These are phyloP conservation scores for Trypanosomatidae sp. DNA, from an alignment of 208 protist genomes.

Conservation along the genomic window DNA sequence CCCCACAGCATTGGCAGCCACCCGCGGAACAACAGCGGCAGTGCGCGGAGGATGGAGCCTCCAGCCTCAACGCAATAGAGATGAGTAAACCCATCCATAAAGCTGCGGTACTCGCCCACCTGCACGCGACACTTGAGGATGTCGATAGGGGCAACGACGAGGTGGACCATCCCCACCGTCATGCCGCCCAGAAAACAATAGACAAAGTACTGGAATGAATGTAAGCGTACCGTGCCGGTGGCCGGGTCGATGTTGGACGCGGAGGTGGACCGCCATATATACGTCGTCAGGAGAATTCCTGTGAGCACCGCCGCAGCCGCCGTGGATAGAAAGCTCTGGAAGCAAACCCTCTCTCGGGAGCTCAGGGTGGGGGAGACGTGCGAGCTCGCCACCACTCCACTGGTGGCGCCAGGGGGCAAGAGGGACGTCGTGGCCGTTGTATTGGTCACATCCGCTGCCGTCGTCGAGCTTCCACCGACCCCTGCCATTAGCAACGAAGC, in stretches of 20 bases:
- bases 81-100: conserved; percentile 38
- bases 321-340: conserved; percentile 9
- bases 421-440: neutral
- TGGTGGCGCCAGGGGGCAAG: neutral
- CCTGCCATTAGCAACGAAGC: neutral
- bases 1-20: conserved; percentile 69
- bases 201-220: conserved; percentile 65
- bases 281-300: conserved; percentile 5
- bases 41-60: conserved; percentile 19
- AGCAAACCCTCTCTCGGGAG: conserved; percentile 17
- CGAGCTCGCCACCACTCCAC: neutral
- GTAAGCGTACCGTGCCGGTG: conserved; percentile 23
- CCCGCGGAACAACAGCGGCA: conserved; percentile 55
- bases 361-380: conserved; percentile 4
- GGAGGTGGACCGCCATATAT: conserved; percentile 16
- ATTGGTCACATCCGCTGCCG: neutral
- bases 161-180: conserved; percentile 57
- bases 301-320: neutral
- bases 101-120: conserved; percentile 60
- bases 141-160: conserved; percentile 71
- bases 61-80: conserved; percentile 36
- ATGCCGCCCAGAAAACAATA: conserved; percentile 66
- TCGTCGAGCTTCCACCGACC: neutral
- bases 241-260: conserved; percentile 6
- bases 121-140: conserved; percentile 86